Conservation (phyloP, 305 asterid species). For the Fraxinus albicans region DNA sequence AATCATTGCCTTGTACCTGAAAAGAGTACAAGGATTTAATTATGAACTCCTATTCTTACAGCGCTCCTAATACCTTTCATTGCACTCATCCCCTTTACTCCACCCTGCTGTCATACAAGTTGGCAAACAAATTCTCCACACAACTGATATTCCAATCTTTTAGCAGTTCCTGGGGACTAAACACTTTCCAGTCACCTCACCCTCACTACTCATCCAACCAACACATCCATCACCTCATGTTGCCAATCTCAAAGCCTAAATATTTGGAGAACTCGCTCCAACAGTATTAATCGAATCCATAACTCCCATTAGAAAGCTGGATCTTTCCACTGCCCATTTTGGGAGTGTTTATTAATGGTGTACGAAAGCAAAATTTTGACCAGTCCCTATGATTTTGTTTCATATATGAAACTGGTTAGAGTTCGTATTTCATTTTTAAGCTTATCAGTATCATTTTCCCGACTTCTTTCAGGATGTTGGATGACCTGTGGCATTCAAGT, state of each 20-base stretch:
- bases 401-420: background rate
- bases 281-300: background rate
- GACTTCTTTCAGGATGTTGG: conserved; percentile 20
- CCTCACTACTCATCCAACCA: background rate
- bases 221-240: background rate
- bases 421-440: background rate
- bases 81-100: background rate
- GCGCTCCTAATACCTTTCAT: background rate
- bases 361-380: background rate
- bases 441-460: background rate
- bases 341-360: background rate
- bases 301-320: background rate
- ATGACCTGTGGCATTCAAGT: background rate
- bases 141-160: background rate
- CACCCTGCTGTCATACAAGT: background rate
- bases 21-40: background rate
- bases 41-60: background rate
- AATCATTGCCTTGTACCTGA: background rate
- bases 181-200: background rate
- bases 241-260: background rate
- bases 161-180: background rate
- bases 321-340: background rate
- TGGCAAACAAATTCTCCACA: background rate
- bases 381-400: background rate
- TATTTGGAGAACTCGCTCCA: background rate